phyloP scores from a whole-genome alignment of 768 basidiomycete genomes.

The Psilocybe azurescens region DNA sequence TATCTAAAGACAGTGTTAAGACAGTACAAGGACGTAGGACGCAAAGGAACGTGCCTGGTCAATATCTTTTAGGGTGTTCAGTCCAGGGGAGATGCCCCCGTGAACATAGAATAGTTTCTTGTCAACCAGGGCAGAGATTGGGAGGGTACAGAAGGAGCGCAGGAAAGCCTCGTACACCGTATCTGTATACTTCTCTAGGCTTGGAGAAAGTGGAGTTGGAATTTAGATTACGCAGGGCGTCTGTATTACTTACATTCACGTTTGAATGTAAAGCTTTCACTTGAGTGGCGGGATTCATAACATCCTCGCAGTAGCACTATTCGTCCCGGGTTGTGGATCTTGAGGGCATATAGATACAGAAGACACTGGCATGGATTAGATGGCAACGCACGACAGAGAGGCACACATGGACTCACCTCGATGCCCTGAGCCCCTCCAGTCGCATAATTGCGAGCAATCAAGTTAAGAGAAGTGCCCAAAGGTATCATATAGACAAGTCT shows the following conservation, averaged over 20 bases:
- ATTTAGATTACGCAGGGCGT: not conserved
- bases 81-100: slow-evolving; percentile 90
- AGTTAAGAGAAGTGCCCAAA: not conserved
- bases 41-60: slow-evolving; percentile 17
- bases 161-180: slow-evolving; percentile 92
- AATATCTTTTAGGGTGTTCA: slow-evolving; percentile 76
- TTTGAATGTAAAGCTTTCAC: slow-evolving; percentile 98
- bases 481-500: slow-evolving; percentile 18
- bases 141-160: slow-evolving; percentile 88
- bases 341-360: slow-evolving; percentile 91
- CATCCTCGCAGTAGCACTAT: slow-evolving; percentile 90
- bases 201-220: slow-evolving; percentile 38
- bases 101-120: slow-evolving; percentile 97
- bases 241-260: slow-evolving; percentile 76
- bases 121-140: slow-evolving; percentile 91
- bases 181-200: slow-evolving; percentile 88
- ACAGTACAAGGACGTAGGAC: not conserved
- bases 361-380: slow-evolving; percentile 61
- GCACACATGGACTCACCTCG: slow-evolving; percentile 39
- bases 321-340: slow-evolving; percentile 86
- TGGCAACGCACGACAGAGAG: not conserved
- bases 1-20: slow-evolving; percentile 53
- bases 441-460: slow-evolving; percentile 65
- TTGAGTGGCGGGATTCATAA: slow-evolving; percentile 96
- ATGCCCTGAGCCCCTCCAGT: slow-evolving; percentile 91